phyloP scores from a whole-genome alignment of 352 stramenopile genomes.

The Phytopythium ostracodes region DNA sequence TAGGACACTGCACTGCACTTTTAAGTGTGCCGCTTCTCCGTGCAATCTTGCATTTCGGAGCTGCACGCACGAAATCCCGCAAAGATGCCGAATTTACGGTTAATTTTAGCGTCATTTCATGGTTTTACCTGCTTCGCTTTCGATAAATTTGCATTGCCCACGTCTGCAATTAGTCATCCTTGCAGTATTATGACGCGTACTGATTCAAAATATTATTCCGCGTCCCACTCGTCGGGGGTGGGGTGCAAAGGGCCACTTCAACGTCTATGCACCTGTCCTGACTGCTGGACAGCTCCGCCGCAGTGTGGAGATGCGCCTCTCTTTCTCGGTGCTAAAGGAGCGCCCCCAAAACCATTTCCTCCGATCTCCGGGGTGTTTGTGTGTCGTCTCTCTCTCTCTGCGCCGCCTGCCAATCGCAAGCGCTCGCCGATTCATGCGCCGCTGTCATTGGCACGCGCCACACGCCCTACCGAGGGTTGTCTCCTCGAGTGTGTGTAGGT shows the following conservation, averaged over 20 bases:
- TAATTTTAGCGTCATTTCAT: too few species aligned
- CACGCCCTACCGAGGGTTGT: neutral
- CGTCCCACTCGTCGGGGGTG: too few species aligned
- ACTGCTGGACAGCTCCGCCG: neutral
- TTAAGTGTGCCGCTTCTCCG: too few species aligned
- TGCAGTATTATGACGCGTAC: too few species aligned
- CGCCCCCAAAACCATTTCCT: neutral
- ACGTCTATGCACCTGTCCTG: neutral
- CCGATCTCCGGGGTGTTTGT: neutral
- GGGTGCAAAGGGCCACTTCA: neutral
- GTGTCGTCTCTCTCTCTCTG: neutral
- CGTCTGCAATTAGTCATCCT: too few species aligned
- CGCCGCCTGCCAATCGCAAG: neutral
- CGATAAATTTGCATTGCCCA: too few species aligned
- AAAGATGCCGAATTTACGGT: too few species aligned
- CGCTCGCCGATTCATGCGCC: neutral
- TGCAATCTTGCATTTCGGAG: too few species aligned
- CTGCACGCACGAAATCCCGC: too few species aligned
- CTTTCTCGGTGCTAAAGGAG: neutral
- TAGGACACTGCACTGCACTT: too few species aligned
- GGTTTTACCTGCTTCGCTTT: too few species aligned
- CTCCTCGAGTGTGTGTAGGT: neutral
- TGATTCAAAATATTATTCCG: too few species aligned
- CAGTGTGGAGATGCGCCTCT: neutral
- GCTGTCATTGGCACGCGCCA: constrained; percentile 1